A percentile compares a stretch with the other conserved stretches of the same genome.
These are phyloP conservation scores for Teunomyces gatunensis DNA, from an alignment of 805 yeast genomes.

Conservation along the genomic window DNA sequence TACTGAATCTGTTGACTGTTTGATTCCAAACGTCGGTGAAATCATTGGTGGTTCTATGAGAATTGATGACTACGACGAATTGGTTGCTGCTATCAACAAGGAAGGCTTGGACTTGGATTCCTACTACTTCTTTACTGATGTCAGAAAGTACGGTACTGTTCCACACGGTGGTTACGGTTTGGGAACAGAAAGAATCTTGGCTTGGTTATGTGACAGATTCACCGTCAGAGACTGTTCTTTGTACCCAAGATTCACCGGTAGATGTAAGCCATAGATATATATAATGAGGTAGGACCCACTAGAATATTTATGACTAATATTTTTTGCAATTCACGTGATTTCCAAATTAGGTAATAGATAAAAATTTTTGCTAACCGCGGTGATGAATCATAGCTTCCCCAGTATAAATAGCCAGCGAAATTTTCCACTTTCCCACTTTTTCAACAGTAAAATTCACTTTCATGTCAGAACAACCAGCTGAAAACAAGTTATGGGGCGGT, in stretches of 20 bases:
- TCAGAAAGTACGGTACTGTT: conserved; percentile 94
- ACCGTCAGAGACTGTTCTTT: conserved; percentile 98
- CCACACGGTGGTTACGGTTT: conserved; percentile 99
- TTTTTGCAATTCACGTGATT: not conserved
- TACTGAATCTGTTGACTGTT: conserved; percentile 96
- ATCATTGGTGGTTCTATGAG: conserved; percentile 99
- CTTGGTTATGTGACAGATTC: conserved; percentile 97
- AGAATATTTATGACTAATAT: not conserved
- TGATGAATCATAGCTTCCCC: conserved; percentile 14
- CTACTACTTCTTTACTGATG: conserved; percentile 96
- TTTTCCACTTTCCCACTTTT: not conserved
- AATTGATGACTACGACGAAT: conserved; percentile 75
- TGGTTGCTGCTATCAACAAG: conserved; percentile 87
- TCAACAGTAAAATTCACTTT: conserved; percentile 2
- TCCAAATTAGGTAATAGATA: conserved; percentile 9
- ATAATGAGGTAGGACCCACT: not conserved
- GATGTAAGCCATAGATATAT: conserved; percentile 79
- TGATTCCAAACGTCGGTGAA: conserved; percentile 99
- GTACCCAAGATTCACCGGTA: conserved; percentile 96
- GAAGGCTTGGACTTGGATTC: conserved; percentile 80
- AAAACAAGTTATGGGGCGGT: conserved; percentile 94
- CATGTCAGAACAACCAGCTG: conserved; percentile 51
- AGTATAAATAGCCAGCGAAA: conserved; percentile 1
- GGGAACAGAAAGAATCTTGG: conserved; percentile 96
- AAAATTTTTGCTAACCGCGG: conserved; percentile 18